Conservation (phyloP, 352 stramenopile genomes). For the Albugo laibachii region DNA sequence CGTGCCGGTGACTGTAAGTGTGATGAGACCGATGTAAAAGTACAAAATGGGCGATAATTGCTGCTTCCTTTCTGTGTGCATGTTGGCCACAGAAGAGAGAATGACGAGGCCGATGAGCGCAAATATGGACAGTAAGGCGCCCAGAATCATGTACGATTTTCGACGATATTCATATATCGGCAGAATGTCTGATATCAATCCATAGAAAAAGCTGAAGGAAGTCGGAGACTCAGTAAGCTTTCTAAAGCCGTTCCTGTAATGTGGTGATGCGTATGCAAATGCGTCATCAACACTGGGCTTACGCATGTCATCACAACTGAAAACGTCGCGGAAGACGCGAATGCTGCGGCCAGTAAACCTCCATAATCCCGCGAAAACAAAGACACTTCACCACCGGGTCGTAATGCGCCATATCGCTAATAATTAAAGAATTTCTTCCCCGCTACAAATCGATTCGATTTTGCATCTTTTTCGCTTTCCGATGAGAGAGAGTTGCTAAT, state of each 20-base stretch:
- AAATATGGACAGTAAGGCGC: slow-evolving; percentile 28
- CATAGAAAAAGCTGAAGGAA: slow-evolving; percentile 71
- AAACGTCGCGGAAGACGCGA: slow-evolving; percentile 33
- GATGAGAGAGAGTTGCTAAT: not conserved
- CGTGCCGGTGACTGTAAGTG: slow-evolving; percentile 56
- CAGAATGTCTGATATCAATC: slow-evolving; percentile 70
- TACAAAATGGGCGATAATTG: slow-evolving; percentile 17
- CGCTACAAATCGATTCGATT: slow-evolving; percentile 25
- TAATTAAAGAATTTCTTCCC: slow-evolving; percentile 61
- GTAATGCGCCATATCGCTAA: slow-evolving; percentile 43
- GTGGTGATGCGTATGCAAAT: slow-evolving; percentile 23
- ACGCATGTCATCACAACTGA: slow-evolving; percentile 42
- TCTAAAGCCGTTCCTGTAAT: slow-evolving; percentile 41
- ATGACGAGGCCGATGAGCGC: slow-evolving; percentile 22
- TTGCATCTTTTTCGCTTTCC: not conserved
- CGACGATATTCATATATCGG: slow-evolving; percentile 71
- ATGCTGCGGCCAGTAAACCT: slow-evolving; percentile 30
- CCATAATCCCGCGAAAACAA: slow-evolving; percentile 39
- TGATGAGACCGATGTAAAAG: slow-evolving; percentile 39
- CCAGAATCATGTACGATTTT: slow-evolving; percentile 83
- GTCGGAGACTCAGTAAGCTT: slow-evolving; percentile 75
- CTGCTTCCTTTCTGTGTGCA: slow-evolving; percentile 11
- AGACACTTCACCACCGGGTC: slow-evolving; percentile 29
- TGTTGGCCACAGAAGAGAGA: slow-evolving; percentile 21
- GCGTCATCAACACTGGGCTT: slow-evolving; percentile 46